phyloP scores from a whole-genome alignment of 148 eudicot species.

The Chenopodium berlandieri region DNA sequence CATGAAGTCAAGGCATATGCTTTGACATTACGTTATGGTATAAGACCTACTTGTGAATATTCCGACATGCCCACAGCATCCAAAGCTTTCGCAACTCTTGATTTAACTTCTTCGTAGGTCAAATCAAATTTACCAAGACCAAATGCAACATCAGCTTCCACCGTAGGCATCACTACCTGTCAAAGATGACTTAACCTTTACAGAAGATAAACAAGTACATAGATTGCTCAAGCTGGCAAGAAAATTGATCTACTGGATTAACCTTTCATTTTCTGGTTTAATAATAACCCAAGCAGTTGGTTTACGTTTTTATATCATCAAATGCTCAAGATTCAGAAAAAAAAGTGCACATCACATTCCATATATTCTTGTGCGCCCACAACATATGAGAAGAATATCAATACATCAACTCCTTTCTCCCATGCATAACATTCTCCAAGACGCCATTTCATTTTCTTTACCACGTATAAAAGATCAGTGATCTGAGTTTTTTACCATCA shows the following conservation, averaged over 20 bases:
- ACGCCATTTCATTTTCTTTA: background rate
- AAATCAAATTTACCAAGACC: conserved; percentile 79
- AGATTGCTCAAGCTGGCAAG: background rate
- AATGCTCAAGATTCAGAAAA: background rate
- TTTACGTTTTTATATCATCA: background rate
- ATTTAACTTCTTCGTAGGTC: conserved; percentile 52
- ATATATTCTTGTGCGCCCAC: background rate
- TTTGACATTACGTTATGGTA: background rate
- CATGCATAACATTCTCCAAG: background rate
- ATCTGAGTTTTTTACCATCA: background rate
- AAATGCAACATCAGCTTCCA: conserved; percentile 96
- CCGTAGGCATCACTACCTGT: conserved; percentile 95
- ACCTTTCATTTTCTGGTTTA: background rate
- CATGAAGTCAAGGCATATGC: background rate
- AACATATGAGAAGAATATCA: background rate
- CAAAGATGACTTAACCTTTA: conserved; percentile 12
- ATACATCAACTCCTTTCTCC: background rate
- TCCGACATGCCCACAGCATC: conserved; percentile 86
- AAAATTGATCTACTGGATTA: background rate
- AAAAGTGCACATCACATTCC: background rate
- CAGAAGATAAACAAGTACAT: background rate
- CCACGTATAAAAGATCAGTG: background rate
- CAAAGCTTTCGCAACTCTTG: conserved; percentile 66
- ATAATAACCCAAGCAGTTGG: background rate
- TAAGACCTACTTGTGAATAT: conserved; percentile 54